Evolutionary conservation across 345 rosid species (phyloP).

Genomic region (Populus davidiana): DNA sequence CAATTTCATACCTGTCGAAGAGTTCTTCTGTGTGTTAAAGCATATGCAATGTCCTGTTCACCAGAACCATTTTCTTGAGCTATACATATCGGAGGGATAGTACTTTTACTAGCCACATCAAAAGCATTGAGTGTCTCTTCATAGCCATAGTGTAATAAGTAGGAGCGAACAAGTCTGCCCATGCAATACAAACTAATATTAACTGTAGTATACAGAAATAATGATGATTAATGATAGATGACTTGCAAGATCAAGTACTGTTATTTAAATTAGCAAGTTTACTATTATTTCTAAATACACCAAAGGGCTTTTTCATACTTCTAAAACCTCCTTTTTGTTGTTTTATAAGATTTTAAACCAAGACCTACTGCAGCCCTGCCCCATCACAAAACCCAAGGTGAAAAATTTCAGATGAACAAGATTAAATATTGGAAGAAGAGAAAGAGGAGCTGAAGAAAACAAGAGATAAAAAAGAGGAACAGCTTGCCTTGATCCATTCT

Average conservation of each 20-base stretch:
- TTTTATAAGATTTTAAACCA: background rate
- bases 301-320: background rate
- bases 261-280: background rate
- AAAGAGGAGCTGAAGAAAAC: background rate
- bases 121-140: conserved; percentile 90
- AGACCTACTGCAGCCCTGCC: background rate
- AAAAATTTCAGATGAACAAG: background rate
- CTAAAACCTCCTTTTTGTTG: background rate
- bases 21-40: conserved; percentile 66
- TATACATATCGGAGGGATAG: conserved; percentile 60
- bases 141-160: conserved; percentile 87
- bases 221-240: background rate
- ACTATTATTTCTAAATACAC: background rate
- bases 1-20: conserved; percentile 69
- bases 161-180: conserved; percentile 81
- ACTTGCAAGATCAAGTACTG: background rate
- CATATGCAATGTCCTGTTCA: conserved; percentile 59
- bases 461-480: background rate
- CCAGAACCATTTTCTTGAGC: conserved; percentile 63
- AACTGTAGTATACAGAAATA: background rate
- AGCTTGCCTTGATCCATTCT: background rate
- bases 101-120: conserved; percentile 69
- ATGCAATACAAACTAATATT: conserved; percentile 11
- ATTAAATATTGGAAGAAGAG: background rate
- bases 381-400: background rate